Base-by-base conservation (phyloP, 805 yeast genomes). In the Starmera pachycereana region DNA sequence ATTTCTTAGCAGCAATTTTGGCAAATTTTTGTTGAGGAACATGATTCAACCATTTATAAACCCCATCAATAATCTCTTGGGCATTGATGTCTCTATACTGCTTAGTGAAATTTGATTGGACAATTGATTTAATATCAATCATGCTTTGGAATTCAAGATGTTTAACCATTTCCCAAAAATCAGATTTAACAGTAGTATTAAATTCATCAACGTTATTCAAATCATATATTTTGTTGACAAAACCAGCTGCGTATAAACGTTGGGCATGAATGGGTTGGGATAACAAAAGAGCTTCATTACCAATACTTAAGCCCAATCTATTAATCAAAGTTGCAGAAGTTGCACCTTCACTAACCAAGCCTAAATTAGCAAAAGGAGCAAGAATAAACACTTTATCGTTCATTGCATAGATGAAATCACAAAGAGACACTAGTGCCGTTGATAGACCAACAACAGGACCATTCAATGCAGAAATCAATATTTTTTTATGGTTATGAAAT, bases 381-480 rank as follows among this genome's bases (percentile, higher is more conserved):
- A 79, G 71, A 45, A 86, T 53, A 44, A 77, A 72, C 37, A 74
- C 70, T 32, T 69, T 64, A 36, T 69, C 72, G 50, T 78, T 75
- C 48, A 69, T 72, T 12, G 81, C 79, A 54, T 84, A 86, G 9
- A 87, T 68, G 43, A 87, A 67, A 60, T 87, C 96, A 59, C 83
- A 76, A 40, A 82, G 62, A n/a, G 81, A 73, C 11, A 85, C 78
- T 39, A 87, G 58, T 0, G 88, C 87, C 3, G 89, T 76, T 29
- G 78, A 66, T 43, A 87, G 68, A 0, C 96, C 96, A 43, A 87
- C 72, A 6, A 77, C 94, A 0, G 96, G 95, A 0, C 96, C 96
- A 55, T 87, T 87, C 42, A 87, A 66, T 4, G 87, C 89, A 35
- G 76, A 74, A 25, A 78, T 78, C 31, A 87, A 62, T 8, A 85